These are phyloP conservation scores for Verticillium nonalfalfae DNA, from an alignment of 2,329 filamentous ascomycete species.

Conservation along the genomic window DNA sequence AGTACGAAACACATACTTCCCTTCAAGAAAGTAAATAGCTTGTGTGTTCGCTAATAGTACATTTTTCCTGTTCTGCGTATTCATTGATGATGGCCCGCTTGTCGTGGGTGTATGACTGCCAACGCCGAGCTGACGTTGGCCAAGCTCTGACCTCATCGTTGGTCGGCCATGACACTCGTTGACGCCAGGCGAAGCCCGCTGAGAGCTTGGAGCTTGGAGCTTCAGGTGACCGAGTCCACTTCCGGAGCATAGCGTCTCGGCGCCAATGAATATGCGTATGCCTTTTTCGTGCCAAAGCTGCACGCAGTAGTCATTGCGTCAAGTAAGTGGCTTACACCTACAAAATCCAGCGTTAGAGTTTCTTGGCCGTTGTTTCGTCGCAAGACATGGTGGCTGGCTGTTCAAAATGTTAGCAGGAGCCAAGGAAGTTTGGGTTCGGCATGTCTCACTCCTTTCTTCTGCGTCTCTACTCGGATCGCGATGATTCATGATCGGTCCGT, in stretches of 20 bases:
- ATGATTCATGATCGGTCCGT: neutral
- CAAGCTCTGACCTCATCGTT: neutral
- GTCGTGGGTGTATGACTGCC: too few relatives aligned
- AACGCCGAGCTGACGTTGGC: neutral
- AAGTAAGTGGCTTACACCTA: neutral
- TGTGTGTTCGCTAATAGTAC: too few relatives aligned
- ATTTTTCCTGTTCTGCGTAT: too few relatives aligned
- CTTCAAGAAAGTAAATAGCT: too few relatives aligned
- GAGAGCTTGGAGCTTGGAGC: neutral
- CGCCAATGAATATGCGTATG: neutral
- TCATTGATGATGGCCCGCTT: too few relatives aligned
- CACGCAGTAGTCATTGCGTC: neutral
- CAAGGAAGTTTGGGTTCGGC: neutral
- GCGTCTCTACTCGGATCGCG: neutral
- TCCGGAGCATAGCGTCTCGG: neutral
- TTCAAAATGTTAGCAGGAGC: neutral
- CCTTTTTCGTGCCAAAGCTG: neutral
- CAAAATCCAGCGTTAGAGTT: too few relatives aligned
- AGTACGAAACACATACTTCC: too few relatives aligned
- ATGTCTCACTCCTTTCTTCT: neutral
- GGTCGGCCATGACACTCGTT: neutral
- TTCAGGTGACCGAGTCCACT: neutral
- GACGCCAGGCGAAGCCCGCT: neutral
- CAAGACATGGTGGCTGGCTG: too few relatives aligned
- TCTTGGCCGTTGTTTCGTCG: too few relatives aligned